These are phyloP conservation scores for Trichothecium sympodiale DNA, from an alignment of 2,329 filamentous ascomycete species.

Conservation along the genomic window DNA sequence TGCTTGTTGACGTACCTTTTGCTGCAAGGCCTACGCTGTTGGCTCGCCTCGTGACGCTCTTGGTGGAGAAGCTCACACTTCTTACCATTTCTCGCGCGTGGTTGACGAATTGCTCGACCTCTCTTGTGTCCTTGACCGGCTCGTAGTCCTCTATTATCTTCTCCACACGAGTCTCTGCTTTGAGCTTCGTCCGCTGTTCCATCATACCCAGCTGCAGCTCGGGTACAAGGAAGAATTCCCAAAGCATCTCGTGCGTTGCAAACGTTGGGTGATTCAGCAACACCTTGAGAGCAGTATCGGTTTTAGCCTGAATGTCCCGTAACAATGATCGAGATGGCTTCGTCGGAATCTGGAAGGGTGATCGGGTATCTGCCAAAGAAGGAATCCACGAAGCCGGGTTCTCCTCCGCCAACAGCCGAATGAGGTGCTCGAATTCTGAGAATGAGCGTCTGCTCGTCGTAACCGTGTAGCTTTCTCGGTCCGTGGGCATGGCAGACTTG, in stretches of 20 bases:
- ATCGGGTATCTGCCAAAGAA: constrained; percentile 62
- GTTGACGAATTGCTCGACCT: constrained; percentile 87
- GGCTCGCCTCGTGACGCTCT: constrained; percentile 68
- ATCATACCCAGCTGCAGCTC: constrained; percentile 87
- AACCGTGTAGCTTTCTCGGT: constrained; percentile 75
- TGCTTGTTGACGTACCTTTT: constrained; percentile 34
- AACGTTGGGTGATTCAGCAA: constrained; percentile 86
- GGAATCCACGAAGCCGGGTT: constrained; percentile 95
- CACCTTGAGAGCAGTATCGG: constrained; percentile 81
- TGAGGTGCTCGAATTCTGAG: constrained; percentile 82
- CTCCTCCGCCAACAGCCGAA: constrained; percentile 72
- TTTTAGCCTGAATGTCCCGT: constrained; percentile 73
- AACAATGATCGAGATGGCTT: constrained; percentile 80
- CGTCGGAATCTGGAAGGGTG: constrained; percentile 86
- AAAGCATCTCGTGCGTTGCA: constrained; percentile 88
- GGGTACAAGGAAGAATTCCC: constrained; percentile 97
- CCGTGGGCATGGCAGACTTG: constrained; percentile 84
- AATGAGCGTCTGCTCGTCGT: constrained; percentile 87
- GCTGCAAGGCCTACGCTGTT: constrained; percentile 59
- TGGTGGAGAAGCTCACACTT: constrained; percentile 71
- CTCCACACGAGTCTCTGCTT: constrained; percentile 72
- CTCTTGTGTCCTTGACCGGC: constrained; percentile 70
- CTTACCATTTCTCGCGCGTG: constrained; percentile 86
- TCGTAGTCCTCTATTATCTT: constrained; percentile 82
- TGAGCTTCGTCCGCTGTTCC: constrained; percentile 75